Evolutionary conservation across 129 eudicot species (phyloP).

Genomic region (Erigeron canadensis): DNA sequence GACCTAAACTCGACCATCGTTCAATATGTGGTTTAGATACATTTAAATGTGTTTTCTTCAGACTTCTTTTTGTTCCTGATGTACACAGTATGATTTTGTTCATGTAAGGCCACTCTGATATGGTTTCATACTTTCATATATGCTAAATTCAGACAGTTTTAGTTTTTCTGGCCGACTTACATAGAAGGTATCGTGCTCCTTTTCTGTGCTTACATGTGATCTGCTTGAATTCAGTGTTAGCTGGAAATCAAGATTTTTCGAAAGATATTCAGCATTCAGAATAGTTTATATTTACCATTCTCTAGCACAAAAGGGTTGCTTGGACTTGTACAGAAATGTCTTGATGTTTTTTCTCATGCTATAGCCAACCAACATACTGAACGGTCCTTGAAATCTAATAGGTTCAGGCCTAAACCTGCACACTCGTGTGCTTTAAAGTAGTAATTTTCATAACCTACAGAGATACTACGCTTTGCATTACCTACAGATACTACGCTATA

Average conservation of each 20-base stretch:
- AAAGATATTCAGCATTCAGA: not conserved
- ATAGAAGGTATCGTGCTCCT: not conserved
- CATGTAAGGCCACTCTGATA: not conserved
- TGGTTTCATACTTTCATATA: too few species aligned
- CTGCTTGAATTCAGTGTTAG: not conserved
- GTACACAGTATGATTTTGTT: not conserved
- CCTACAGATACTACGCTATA: too few species aligned
- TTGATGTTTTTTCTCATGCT: not conserved
- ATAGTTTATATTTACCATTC: not conserved
- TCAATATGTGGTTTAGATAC: not conserved
- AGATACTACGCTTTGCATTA: too few species aligned
- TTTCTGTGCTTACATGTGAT: not conserved
- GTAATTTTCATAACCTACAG: not conserved
- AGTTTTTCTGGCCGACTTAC: not conserved
- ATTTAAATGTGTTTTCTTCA: not conserved
- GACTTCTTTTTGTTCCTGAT: not conserved
- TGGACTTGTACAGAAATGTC: not conserved
- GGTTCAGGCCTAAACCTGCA: not conserved
- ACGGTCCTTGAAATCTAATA: not conserved
- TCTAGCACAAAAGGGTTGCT: not conserved
- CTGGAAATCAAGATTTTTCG: not conserved
- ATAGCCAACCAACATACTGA: not conserved
- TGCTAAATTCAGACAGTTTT: not conserved
- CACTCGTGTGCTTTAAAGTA: not conserved
- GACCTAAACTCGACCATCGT: not conserved